Conservation (phyloP, 1,284 basidiomycete genomes). For the Pascua sp. region DNA sequence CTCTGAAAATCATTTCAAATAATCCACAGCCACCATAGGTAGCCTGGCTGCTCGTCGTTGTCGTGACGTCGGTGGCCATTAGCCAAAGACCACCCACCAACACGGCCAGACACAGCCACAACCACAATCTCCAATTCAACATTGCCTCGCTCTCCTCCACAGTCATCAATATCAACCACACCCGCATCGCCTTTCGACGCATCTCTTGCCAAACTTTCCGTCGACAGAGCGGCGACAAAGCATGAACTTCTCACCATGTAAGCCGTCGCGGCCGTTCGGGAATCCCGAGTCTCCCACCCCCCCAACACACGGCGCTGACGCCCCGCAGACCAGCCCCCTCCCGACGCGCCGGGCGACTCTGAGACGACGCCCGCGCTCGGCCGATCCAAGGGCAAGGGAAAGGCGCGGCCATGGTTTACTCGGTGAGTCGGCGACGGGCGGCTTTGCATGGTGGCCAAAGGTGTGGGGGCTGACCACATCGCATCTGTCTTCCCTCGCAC, state of each 20-base stretch:
- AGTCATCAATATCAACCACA: neutral
- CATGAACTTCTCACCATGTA: slow-evolving; percentile 34
- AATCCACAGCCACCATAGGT: too few relatives aligned
- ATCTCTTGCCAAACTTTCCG: neutral
- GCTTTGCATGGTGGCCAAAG: too few relatives aligned
- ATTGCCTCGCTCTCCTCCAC: too few relatives aligned
- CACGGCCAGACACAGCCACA: too few relatives aligned
- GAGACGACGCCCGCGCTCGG: slow-evolving; percentile 20
- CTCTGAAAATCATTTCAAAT: too few relatives aligned
- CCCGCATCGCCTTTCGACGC: neutral
- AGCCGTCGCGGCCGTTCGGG: neutral
- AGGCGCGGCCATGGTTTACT: slow-evolving; percentile 60
- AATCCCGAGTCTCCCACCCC: too few relatives aligned
- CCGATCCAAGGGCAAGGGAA: slow-evolving; percentile 29
- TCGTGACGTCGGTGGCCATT: too few relatives aligned
- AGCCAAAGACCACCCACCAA: too few relatives aligned
- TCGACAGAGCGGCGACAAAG: neutral
- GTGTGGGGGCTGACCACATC: too few relatives aligned
- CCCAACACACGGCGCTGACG: neutral
- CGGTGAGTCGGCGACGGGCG: slow-evolving; percentile 29
- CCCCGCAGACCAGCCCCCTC: slow-evolving; percentile 45
- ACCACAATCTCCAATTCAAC: too few relatives aligned
- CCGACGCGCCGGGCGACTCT: slow-evolving; percentile 41
- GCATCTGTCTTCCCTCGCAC: too few relatives aligned
- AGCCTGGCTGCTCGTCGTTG: too few relatives aligned